These are phyloP conservation scores for Inga oerstediana DNA, from an alignment of 306 rosid genomes.

Conservation along the genomic window DNA sequence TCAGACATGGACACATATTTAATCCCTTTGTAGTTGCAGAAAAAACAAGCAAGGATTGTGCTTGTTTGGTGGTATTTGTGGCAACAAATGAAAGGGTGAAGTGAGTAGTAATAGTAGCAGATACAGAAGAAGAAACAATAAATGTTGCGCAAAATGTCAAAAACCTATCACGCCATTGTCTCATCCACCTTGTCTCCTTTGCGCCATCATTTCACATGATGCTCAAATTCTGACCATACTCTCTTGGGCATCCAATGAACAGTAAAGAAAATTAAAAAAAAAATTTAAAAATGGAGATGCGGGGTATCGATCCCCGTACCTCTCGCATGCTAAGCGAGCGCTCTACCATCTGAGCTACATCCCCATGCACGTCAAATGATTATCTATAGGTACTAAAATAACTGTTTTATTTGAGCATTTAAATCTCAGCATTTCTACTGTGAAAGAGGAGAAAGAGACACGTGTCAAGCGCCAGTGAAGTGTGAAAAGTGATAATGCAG, in stretches of 20 bases:
- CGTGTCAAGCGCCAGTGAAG: not conserved
- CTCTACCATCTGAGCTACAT: constrained; percentile 90
- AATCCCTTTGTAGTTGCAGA: not conserved
- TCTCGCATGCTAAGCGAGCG: constrained; percentile 86
- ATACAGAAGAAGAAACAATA: not conserved
- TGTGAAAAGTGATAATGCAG: not conserved
- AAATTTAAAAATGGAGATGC: constrained; percentile 44
- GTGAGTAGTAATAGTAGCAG: not conserved
- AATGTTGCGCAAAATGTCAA: not conserved
- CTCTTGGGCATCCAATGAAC: not conserved
- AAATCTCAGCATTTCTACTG: not conserved
- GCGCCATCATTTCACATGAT: not conserved
- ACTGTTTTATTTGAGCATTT: not conserved
- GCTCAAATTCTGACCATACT: not conserved
- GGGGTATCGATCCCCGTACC: constrained; percentile 79
- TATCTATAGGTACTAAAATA: fast-evolving
- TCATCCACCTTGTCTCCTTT: not conserved
- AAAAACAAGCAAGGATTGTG: not conserved
- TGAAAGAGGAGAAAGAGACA: not conserved
- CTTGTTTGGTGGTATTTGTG: not conserved
- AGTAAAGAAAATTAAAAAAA: not conserved
- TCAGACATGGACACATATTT: not conserved
- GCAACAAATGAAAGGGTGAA: not conserved
- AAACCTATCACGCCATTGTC: not conserved
- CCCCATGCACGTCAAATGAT: not conserved